A percentile compares a stretch with the other conserved stretches of the same genome.
phyloP scores from a whole-genome alignment of 208 protist genomes.

The Leishmania tarentolae region DNA sequence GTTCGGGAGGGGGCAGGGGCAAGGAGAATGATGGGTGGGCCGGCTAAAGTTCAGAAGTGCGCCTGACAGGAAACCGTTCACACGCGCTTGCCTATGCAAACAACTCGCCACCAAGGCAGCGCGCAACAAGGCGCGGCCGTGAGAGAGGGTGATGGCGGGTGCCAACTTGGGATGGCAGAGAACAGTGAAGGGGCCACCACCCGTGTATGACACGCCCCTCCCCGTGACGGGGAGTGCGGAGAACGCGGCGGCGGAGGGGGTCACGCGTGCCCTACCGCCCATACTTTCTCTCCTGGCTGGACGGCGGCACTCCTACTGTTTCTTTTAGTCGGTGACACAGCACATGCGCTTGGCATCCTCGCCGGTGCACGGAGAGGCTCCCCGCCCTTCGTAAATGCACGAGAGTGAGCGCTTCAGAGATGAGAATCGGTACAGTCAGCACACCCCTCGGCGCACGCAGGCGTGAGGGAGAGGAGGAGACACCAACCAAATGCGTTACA shows the following conservation, averaged over 20 bases:
- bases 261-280: not conserved
- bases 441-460: not conserved
- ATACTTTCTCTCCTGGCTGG: not conserved
- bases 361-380: not conserved
- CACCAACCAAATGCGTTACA: not conserved
- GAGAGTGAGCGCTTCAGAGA: too few species aligned
- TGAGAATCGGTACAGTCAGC: not conserved
- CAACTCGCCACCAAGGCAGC: too few species aligned
- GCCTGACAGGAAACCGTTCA: too few species aligned
- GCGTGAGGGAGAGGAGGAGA: not conserved
- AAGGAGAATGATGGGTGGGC: too few species aligned
- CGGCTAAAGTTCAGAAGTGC: too few species aligned
- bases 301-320: not conserved
- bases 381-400: not conserved
- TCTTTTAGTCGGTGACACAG: not conserved
- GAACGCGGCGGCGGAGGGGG: not conserved
- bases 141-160: not conserved
- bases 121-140: too few species aligned
- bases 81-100: too few species aligned
- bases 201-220: too few species aligned
- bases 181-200: not conserved
- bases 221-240: not conserved
- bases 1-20: too few species aligned
- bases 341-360: not conserved
- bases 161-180: too few species aligned